Evolutionary conservation across 768 basidiomycete genomes (phyloP), one percentile per base, ranked within the genome.

Genomic region (Pleurotus pulmonarius): DNA sequence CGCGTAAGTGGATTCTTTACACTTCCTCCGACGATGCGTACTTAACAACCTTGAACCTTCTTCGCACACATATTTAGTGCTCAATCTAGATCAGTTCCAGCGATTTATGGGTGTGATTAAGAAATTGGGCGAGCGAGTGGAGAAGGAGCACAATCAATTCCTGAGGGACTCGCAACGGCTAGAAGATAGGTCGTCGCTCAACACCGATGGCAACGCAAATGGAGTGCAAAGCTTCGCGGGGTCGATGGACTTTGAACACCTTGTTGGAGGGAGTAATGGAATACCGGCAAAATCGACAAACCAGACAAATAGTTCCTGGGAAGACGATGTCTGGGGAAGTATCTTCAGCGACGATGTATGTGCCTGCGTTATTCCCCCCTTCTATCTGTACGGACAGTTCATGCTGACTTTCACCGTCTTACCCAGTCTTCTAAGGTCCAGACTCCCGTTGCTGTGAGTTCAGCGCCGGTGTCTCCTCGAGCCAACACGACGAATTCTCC

Each of bases 131-230:
- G 85, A 90, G 24, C 86, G 96, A 6, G 95, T 99, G 8, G 93
- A 98, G 71, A 82, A 82, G 62, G 97, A 98, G 68, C 97, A 98
- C 61, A 77, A 87, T 57, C 90, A 94, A 64, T 96, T 94, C 69
- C 77, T 99, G 7, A 86, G 92, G 39, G 97, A 98, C 67, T 90
- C 94, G 1, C 93, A 94, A 61, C 81, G 95, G 26, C 76, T 95
- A 18, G 94, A 97, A 65, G 91, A 94, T 65, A 85, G 79, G 24
- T 88, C 85, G 41, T 74, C 79, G 2, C 71, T 78, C 2, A 69
- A 79, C 3, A 59, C 68, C 15, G 76, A 80, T 63, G 82, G 81
- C 1, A 34, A 53, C 38, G 67, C 67, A 13, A 63, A 70, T 56
- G 62, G 67, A 20, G 61, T 68, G 20, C 51, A 67, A 60, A 60